Evolutionary conservation across 495 filamentous ascomycete genomes (phyloP), one percentile per base, ranked within the genome.

Genomic region (Neurospora tetraspora): DNA sequence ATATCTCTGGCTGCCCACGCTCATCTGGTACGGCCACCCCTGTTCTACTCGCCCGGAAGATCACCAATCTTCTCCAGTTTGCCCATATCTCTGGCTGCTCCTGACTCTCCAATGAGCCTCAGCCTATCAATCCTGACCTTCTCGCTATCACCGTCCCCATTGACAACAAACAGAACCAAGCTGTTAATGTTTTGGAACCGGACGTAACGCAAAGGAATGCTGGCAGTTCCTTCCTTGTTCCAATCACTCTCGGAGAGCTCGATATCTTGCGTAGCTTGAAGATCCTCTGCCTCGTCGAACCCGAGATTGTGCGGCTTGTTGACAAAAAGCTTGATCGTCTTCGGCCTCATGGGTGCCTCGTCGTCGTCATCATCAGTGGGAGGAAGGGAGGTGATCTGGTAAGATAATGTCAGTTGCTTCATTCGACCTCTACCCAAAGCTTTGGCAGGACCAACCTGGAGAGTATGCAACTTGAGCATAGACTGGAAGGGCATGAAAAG

Each of bases 1-100:
- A n/a, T n/a, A n/a, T n/a, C n/a, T n/a, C n/a, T n/a, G n/a, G n/a
- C n/a, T n/a, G 27, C 27, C 27, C 31, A 34, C 31, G 31, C 31
- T 34, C 4, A 34, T 34, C 31, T 34, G 31, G 31, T 34, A 5
- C 31, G 31, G 31, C 31, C 4, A 34, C 31, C 4, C 31, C 31
- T 34, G 4, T 34, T 34, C 65, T 86, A 89, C 83, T 92, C 88
- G 74, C 87, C 89, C 27, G 84, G 81, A 80, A 93, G 90, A 78
- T 97, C 92, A 12, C 91, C 93, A 78, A 97, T 89, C 88, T 98
- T 98, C 88, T 97, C 93, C 75, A 99, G 83, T 86, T 97, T 97
- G 69, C 94, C 96, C 88, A 92, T 91, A 68, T 94, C 91, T 71
- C 93, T 85, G 87, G 96, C 96, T 86, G 96, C 92, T 14, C 95